A percentile compares a stretch with the other conserved stretches of the same genome.
Evolutionary conservation across 1,284 basidiomycete genomes (phyloP).

Genomic region (Athelia sp.): DNA sequence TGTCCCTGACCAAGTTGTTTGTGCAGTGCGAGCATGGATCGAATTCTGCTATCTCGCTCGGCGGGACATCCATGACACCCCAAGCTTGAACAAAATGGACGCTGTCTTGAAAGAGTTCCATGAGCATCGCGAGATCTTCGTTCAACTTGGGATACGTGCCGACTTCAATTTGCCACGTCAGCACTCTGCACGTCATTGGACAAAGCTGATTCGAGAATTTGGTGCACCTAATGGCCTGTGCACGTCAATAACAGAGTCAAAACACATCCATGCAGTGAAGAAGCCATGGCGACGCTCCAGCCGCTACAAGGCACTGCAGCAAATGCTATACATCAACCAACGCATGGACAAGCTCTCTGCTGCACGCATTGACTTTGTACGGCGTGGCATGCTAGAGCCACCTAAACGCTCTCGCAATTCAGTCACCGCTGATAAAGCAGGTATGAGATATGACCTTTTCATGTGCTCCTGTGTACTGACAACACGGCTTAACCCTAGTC

Average conservation of each 20-base stretch:
- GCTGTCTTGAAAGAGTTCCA: conserved; percentile 5
- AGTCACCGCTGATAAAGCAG: too few species aligned
- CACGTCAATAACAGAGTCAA: conserved; percentile 11
- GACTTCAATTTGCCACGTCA: conserved; percentile 16
- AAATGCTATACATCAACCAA: conserved; percentile 17
- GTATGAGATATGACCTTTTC: too few species aligned
- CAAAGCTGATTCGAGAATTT: not conserved
- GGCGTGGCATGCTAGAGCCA: conserved; percentile 18
- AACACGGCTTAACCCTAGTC: too few species aligned
- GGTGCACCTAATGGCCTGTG: conserved; percentile 8
- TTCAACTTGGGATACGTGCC: conserved; percentile 6
- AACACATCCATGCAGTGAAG: conserved; percentile 18
- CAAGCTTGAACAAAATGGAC: not conserved
- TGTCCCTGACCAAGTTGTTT: conserved; percentile 7
- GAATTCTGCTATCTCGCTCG: conserved; percentile 14
- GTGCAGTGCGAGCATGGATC: conserved; percentile 7
- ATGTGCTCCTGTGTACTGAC: too few species aligned
- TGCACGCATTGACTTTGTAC: conserved; percentile 8
- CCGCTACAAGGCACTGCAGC: conserved; percentile 11
- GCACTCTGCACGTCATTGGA: conserved; percentile 9
- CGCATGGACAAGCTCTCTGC: conserved; percentile 17
- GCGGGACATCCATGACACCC: conserved; percentile 1
- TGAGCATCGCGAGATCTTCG: conserved; percentile 5
- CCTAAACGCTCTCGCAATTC: too few species aligned
- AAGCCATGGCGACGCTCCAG: conserved; percentile 19